Conservation (phyloP, 1,284 basidiomycete species). For the Mycena sp. region DNA sequence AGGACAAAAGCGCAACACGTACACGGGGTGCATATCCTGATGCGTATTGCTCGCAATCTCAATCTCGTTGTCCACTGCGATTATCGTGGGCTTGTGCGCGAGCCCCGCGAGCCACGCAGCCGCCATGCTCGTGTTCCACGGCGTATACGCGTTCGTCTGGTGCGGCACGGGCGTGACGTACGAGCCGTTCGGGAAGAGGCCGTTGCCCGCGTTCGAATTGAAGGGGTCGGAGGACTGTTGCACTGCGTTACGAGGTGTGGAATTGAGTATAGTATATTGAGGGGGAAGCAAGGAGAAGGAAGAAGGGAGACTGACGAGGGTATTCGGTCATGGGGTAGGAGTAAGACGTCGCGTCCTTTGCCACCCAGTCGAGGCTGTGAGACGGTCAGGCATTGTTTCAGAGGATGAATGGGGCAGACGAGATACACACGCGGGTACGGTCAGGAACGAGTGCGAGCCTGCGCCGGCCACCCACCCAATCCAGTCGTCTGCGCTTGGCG, state of each 20-base stretch:
- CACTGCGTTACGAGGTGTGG: no score
- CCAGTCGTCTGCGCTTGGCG: conserved; percentile 54
- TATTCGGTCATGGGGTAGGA: conserved; percentile 55
- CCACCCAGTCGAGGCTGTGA: conserved; percentile 59
- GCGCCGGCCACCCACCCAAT: conserved; percentile 55
- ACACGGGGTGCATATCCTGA: conserved; percentile 61
- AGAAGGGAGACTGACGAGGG: conserved; percentile 39
- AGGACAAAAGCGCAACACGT: conserved; percentile 23
- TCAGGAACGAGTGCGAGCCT: conserved; percentile 53
- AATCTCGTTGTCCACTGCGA: conserved; percentile 62
- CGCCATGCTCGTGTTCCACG: conserved; percentile 56
- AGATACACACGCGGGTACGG: conserved; percentile 55
- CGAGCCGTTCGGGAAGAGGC: conserved; percentile 55
- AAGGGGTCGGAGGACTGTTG: conserved; percentile 56
- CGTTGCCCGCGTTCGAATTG: conserved; percentile 56
- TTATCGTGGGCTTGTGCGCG: conserved; percentile 54
- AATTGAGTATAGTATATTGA: not conserved
- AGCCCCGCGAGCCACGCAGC: conserved; percentile 54
- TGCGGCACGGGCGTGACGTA: conserved; percentile 47
- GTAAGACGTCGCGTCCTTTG: conserved; percentile 59
- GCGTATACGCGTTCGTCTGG: conserved; percentile 49
- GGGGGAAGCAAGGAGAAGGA: not conserved
- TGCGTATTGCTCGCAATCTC: conserved; percentile 61
- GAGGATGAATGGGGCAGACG: not conserved
- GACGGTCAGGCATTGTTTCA: not conserved